Base-by-base conservation (phyloP, 208 protist genomes). In the Leishmania braziliensis region DNA sequence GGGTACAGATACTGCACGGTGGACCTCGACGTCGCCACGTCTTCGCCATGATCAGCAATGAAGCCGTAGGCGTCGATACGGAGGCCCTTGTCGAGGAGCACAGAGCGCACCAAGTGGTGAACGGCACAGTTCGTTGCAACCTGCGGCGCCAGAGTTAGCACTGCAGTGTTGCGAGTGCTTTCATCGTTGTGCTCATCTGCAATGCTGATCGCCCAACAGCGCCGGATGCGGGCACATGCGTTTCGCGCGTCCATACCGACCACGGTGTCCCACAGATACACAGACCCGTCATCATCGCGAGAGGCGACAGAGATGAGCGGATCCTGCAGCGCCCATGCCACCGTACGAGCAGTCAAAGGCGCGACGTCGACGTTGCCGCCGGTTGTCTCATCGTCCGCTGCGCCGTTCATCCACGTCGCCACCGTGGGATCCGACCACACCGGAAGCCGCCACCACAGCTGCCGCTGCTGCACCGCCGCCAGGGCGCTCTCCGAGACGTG, bases 401-500 rank as follows among this genome's bases (percentile, higher is more conserved):
- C 12, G 46, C 26, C 46, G 23, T 3, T 16, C 51, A 48, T 36
- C 78, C 81, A 84, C 39, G 23, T 29, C 36, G 60, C 39, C n/a
- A 76, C 85, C 3, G 74, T 62, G 10, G 85, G 81, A 56, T 88
- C 85, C 0, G 82, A 79, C 73, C 54, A 80, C 46, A 88, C 43
- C 23, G 86, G 88, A 53, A 90, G 85, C 39, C 77, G 82, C 65
- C 95, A 83, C 90, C 93, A 97, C 51, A 95, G 82, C 80, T 93
- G 87, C 14, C 91, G 85, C 71, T 96, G 90, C 39, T 75, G 85
- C 77, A 97, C 89, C 3, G 88, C 93, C 39, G 90, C 90, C 33
- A 97, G 83, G 18, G 92, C 86, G 71, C 88, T 92, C 56, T 92
- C 91, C 6, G 89, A 94, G 20, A 89, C 92, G 58, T 91, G 82